Base-by-base conservation (phyloP, 1,284 basidiomycete species). In the Cryptococcus maquisensis region DNA sequence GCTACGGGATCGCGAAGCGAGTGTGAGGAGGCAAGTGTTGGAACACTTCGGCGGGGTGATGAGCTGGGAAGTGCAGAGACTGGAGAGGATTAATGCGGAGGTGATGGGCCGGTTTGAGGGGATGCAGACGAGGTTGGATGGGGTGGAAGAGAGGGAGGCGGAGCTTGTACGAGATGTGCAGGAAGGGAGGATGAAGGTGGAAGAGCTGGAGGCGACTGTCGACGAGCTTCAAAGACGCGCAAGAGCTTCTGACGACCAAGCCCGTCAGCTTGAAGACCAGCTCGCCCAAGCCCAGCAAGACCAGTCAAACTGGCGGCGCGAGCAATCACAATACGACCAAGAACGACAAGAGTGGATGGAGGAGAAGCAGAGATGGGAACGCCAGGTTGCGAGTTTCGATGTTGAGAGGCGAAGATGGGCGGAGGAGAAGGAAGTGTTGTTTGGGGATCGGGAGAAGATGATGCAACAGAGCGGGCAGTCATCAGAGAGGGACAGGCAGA, bases 251-350 rank as follows among this genome's bases (percentile, higher is more conserved):
- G 67, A 72, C 45, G 68, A 68, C 26, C 68, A 72, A 46, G 51
- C 66, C 2, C 32, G 52, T 36, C 57, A 57, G 36, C 35, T 67
- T 42, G 64, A 74, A 44, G 56, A 62, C 16, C 42, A 61, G 13
- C 60, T 64, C 38, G 16, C 38, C 16, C 38, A 41, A 3, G 84
- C 86, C 82, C 79, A 82, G 56, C 67, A 76, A 52, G 85, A 87
- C 59, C 79, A 79, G 59, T 74, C 78, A 38, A 65, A 58, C 52
- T 79, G 79, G 64, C 74, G 77, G 38, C 58, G 53, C 46, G 79
- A 84, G 39, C 47, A 60, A 45, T 57, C 56, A 18, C 45, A 35
- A 13, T 63, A 61, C 52, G 55, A 59, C 23, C 50, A 56, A 38
- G 69, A 72, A 52, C 56, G 66, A 20, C 54, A 57, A 46, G 49